A percentile compares a stretch with the other conserved stretches of the same genome.
phyloP scores from a whole-genome alignment of 2,329 filamentous ascomycete species.

The Cadophora gregata region DNA sequence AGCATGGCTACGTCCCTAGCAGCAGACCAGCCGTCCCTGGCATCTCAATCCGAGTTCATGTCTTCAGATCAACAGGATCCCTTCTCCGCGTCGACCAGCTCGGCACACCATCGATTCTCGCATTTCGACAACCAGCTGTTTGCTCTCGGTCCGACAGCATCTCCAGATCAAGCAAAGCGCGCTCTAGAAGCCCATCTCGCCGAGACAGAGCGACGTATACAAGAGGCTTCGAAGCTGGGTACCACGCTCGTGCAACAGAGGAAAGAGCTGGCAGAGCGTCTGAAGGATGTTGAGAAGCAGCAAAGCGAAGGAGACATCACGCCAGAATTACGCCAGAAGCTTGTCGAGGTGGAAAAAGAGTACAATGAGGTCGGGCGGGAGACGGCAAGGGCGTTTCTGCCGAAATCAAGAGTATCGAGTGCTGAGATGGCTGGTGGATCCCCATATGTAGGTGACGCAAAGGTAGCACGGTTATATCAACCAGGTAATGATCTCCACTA shows the following conservation, averaged over 20 bases:
- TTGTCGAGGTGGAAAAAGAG: constrained; percentile 89
- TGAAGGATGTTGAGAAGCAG: constrained; percentile 83
- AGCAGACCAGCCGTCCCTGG: constrained; percentile 37
- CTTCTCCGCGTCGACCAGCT: constrained; percentile 57
- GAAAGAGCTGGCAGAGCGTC: constrained; percentile 78
- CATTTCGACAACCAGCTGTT: constrained; percentile 83
- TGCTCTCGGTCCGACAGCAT: constrained; percentile 75
- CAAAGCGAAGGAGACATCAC: constrained; percentile 79
- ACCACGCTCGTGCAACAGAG: constrained; percentile 87
- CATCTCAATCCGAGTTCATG: constrained; percentile 32
- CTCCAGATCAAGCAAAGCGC: constrained; percentile 84
- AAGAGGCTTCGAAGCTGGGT: constrained; percentile 89
- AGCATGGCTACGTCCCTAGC: constrained; percentile 40
- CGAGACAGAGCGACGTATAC: constrained; percentile 89
- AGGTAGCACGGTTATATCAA: constrained; percentile 45
- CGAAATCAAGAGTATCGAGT: constrained; percentile 80
- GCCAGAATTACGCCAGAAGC: constrained; percentile 80
- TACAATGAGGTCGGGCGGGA: constrained; percentile 94
- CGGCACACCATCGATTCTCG: constrained; percentile 78
- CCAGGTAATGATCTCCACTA: constrained; percentile 29
- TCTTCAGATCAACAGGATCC: constrained; percentile 49
- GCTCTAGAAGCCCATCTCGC: constrained; percentile 89
- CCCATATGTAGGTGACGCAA: constrained; percentile 52
- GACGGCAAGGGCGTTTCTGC: constrained; percentile 85
- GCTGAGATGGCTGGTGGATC: constrained; percentile 58